Percentiles rank a stretch among this genome's conserved stretches.
phyloP scores from a whole-genome alignment of 106 monocot species.

The Allium cepa region DNA sequence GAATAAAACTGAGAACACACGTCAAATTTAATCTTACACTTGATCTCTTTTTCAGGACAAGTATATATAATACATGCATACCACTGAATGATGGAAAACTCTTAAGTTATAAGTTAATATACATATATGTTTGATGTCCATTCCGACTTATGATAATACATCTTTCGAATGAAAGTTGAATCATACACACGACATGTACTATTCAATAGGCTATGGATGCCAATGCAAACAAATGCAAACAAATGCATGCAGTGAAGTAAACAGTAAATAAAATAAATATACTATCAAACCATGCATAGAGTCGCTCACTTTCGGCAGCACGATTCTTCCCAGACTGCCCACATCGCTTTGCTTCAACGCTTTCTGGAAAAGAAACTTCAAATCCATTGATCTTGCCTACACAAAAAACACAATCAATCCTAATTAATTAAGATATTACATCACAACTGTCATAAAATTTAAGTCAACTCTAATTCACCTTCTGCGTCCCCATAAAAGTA shows the following conservation, averaged over 20 bases:
- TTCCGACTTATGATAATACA: no score
- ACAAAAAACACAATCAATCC: background rate
- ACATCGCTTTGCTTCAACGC: conserved; percentile 94
- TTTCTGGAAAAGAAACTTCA: conserved; percentile 83
- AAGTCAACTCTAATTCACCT: background rate
- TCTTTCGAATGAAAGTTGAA: no score
- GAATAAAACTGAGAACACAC: no score
- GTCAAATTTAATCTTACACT: no score
- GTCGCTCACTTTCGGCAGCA: conserved; percentile 73
- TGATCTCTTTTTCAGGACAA: no score
- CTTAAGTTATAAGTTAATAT: no score
- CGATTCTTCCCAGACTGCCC: conserved; percentile 79
- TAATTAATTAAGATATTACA: background rate
- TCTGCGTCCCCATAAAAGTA: background rate
- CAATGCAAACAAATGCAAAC: no score
- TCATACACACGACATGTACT: no score
- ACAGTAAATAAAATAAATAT: background rate
- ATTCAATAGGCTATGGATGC: no score
- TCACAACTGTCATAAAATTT: background rate
- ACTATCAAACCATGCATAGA: background rate
- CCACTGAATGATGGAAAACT: no score
- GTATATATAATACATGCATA: no score
- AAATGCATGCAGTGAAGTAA: background rate
- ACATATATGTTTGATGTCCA: no score
- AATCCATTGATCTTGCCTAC: conserved; percentile 46